A percentile compares a stretch with the other conserved stretches of the same genome.
These are phyloP conservation scores for Geotrichum candidum DNA, from an alignment of 1,139 yeast genomes.

Conservation along the genomic window DNA sequence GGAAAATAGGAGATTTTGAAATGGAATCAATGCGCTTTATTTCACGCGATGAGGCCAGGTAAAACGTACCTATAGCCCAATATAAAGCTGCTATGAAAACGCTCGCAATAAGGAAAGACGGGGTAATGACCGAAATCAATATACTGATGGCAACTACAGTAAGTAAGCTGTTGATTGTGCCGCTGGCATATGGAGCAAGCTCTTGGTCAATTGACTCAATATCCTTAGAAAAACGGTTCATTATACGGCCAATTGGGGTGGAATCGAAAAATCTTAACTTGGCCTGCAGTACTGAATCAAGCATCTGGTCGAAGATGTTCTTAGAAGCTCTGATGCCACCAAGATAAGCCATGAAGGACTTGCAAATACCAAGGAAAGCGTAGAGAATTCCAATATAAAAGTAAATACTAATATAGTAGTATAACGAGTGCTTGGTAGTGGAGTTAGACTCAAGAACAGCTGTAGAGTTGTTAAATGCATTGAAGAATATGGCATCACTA, in stretches of 20 bases:
- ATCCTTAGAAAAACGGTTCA: slow-evolving; percentile 96
- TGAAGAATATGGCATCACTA: background rate
- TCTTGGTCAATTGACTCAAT: slow-evolving; percentile 93
- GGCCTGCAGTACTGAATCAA: slow-evolving; percentile 65
- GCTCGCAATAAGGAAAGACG: slow-evolving; percentile 76
- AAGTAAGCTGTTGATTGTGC: slow-evolving; percentile 60
- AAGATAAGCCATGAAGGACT: slow-evolving; percentile 56
- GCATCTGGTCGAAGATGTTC: slow-evolving; percentile 59
- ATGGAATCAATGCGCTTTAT: slow-evolving; percentile 84
- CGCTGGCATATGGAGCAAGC: slow-evolving; percentile 73
- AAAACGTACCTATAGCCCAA: slow-evolving; percentile 66
- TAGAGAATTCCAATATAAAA: slow-evolving; percentile 60
- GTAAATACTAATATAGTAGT: slow-evolving; percentile 64
- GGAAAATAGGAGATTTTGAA: slow-evolving; percentile 91
- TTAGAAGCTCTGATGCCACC: slow-evolving; percentile 80
- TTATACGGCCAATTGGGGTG: slow-evolving; percentile 92
- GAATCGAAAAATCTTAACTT: slow-evolving; percentile 86
- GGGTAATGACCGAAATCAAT: slow-evolving; percentile 76
- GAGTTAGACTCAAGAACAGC: background rate
- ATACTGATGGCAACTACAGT: slow-evolving; percentile 64
- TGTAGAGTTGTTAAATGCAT: background rate
- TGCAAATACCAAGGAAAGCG: slow-evolving; percentile 49
- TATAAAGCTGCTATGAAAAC: slow-evolving; percentile 56
- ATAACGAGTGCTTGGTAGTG: slow-evolving; percentile 36
- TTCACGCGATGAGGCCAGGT: slow-evolving; percentile 80